Evolutionary conservation across 306 rosid genomes (phyloP).

Genomic region (Phaseolus lunatus): DNA sequence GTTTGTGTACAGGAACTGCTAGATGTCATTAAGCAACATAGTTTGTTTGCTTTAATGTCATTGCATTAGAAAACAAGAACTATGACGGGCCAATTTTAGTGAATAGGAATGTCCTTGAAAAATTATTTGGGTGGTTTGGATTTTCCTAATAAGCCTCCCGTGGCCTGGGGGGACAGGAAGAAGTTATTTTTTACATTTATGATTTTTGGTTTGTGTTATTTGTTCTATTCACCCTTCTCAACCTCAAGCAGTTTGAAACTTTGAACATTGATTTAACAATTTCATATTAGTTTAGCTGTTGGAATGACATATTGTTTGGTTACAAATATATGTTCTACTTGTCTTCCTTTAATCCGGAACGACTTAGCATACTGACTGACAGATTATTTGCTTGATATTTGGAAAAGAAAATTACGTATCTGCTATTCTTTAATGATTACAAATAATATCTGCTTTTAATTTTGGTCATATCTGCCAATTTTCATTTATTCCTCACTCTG

Average conservation of each 20-base stretch:
- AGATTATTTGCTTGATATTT: slow-evolving; percentile 23
- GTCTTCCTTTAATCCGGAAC: neutral
- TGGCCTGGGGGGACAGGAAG: slow-evolving; percentile 6
- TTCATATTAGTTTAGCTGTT: slow-evolving; percentile 19
- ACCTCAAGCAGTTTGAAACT: slow-evolving; percentile 29
- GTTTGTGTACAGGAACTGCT: neutral
- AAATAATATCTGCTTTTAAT: slow-evolving; percentile 10
- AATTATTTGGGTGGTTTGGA: slow-evolving; percentile 36
- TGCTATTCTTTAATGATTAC: slow-evolving; percentile 11
- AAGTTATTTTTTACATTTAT: slow-evolving; percentile 14
- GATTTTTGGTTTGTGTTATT: slow-evolving; percentile 31
- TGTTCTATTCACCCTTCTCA: slow-evolving; percentile 21
- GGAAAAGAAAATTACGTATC: neutral
- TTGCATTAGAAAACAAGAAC: neutral
- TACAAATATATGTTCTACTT: neutral
- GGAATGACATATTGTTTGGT: slow-evolving; percentile 28
- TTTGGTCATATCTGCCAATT: neutral
- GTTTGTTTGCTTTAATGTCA: slow-evolving; percentile 37
- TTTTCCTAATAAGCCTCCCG: slow-evolving; percentile 11
- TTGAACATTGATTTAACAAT: slow-evolving; percentile 31
- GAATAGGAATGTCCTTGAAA: slow-evolving; percentile 31
- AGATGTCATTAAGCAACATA: slow-evolving; percentile 24
- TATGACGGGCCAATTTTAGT: slow-evolving; percentile 34
- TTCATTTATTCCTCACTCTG: neutral
- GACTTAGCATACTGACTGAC: slow-evolving; percentile 19